Conservation (phyloP, 345 rosid genomes). For the Gossypium mustelinum region DNA sequence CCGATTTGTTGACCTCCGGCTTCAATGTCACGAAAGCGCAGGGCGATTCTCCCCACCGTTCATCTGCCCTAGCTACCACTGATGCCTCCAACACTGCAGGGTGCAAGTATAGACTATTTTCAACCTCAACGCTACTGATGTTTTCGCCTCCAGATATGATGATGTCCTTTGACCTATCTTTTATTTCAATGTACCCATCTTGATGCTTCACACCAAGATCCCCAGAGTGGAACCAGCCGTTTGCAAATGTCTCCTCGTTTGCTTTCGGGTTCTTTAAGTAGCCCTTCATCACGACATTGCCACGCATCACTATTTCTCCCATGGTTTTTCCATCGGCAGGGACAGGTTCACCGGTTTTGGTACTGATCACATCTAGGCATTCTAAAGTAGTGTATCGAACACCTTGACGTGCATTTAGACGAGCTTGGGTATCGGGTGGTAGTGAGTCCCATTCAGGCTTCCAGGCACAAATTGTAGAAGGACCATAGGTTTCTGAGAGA, state of each 20-base stretch:
- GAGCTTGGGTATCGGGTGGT: slow-evolving; percentile 67
- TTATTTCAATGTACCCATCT: slow-evolving; percentile 76
- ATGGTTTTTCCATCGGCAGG: slow-evolving; percentile 78
- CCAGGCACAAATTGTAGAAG: slow-evolving; percentile 83
- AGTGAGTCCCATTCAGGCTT: slow-evolving; percentile 87
- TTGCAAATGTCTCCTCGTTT: slow-evolving; percentile 69
- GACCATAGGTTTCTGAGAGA: slow-evolving; percentile 88
- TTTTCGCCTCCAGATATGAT: slow-evolving; percentile 95
- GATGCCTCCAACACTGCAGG: slow-evolving; percentile 81
- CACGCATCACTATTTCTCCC: slow-evolving; percentile 84
- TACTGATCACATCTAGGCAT: slow-evolving; percentile 61
- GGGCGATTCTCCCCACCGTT: slow-evolving; percentile 87
- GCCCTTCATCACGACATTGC: slow-evolving; percentile 83
- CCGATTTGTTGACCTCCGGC: slow-evolving; percentile 35
- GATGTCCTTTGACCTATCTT: slow-evolving; percentile 87
- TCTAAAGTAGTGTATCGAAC: slow-evolving; percentile 67
- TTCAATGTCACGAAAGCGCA: slow-evolving; percentile 80
- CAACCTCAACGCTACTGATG: slow-evolving; percentile 83
- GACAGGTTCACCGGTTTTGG: slow-evolving; percentile 56
- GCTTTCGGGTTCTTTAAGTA: slow-evolving; percentile 80
- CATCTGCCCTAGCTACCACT: slow-evolving; percentile 80
- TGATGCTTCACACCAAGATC: slow-evolving; percentile 89
- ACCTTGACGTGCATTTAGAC: slow-evolving; percentile 91
- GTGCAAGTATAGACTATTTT: slow-evolving; percentile 61
- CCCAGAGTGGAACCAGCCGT: slow-evolving; percentile 87